These are phyloP conservation scores for Macrolepiota dolichaula DNA, from an alignment of 768 basidiomycete genomes.

Conservation along the genomic window DNA sequence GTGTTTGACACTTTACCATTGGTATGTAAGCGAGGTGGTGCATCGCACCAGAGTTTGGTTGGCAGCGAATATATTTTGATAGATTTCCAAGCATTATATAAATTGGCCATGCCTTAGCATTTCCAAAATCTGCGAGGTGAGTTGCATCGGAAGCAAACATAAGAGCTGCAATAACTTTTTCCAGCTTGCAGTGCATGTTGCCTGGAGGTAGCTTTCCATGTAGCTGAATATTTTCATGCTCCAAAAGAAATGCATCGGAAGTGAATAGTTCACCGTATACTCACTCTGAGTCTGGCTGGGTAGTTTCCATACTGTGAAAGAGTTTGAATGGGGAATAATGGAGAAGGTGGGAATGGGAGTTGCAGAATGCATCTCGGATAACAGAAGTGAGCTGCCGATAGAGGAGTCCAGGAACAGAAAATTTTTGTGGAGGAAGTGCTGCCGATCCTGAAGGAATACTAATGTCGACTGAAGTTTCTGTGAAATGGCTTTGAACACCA, in stretches of 20 bases:
- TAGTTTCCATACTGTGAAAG: constrained; percentile 7
- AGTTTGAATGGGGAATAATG: constrained; percentile 28
- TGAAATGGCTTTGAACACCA: not conserved
- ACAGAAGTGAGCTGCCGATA: constrained; percentile 19
- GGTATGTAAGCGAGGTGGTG: constrained; percentile 45
- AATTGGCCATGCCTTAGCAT: constrained; percentile 32
- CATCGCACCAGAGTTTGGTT: constrained; percentile 25
- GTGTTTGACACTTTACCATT: constrained; percentile 19
- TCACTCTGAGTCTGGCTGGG: not conserved
- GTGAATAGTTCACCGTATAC: not conserved
- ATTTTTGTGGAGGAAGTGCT: constrained; percentile 15
- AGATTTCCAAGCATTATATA: constrained; percentile 37
- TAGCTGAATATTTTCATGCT: not conserved
- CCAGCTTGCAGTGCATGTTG: not conserved
- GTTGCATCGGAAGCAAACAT: constrained; percentile 17
- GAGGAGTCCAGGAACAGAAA: constrained; percentile 23
- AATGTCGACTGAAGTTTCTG: constrained; percentile 10
- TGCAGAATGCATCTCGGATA: constrained; percentile 20
- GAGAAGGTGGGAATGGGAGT: constrained; percentile 17
- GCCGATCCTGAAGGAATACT: constrained; percentile 22
- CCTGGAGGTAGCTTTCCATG: not conserved
- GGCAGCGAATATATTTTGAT: constrained; percentile 34
- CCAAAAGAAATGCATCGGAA: not conserved
- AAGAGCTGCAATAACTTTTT: not conserved
- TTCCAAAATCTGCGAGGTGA: constrained; percentile 28